Percentiles rank a stretch among this genome's conserved stretches.
These are phyloP conservation scores for Aspergillus heteromorphus DNA, from an alignment of 495 filamentous ascomycete species.

Conservation along the genomic window DNA sequence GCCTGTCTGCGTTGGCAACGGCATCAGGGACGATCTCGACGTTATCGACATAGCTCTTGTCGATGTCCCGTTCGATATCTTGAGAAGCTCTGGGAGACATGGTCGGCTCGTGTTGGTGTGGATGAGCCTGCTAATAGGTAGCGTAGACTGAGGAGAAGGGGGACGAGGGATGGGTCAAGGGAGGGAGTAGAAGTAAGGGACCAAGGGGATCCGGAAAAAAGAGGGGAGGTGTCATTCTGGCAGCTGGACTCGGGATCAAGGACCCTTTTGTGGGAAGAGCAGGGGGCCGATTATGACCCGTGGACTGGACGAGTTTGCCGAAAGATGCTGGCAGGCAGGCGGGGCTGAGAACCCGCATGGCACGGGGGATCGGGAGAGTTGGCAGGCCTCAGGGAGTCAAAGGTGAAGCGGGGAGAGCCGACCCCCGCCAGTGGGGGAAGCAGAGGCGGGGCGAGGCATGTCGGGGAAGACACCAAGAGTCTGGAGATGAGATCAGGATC, in stretches of 20 bases:
- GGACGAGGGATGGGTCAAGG: not conserved
- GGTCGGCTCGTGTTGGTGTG: constrained; percentile 5
- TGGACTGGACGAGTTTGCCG: not conserved
- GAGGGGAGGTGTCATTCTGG: not conserved
- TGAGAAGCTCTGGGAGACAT: constrained; percentile 24
- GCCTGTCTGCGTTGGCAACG: constrained; percentile 23
- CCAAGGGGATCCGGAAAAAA: not conserved
- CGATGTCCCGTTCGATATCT: constrained; percentile 27
- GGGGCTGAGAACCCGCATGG: not conserved
- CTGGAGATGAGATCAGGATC: constrained; percentile 7
- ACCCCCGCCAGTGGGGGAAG: constrained; percentile 8
- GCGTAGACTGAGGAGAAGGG: constrained; percentile 1
- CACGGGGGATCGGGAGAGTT: not conserved
- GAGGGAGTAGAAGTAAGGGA: not conserved
- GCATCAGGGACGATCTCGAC: constrained; percentile 32
- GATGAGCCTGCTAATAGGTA: not conserved
- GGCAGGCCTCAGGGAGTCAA: not conserved
- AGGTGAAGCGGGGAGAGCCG: not conserved
- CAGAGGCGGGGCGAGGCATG: constrained; percentile 8
- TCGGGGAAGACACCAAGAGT: constrained; percentile 2
- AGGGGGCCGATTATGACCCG: constrained; percentile 6
- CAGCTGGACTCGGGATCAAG: constrained; percentile 3
- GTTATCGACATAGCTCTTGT: constrained; percentile 61
- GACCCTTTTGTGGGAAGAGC: constrained; percentile 8
- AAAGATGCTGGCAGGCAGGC: not conserved